Base-by-base conservation (phyloP, 805 yeast genomes). In the Nakazawaea laoshanensis region DNA sequence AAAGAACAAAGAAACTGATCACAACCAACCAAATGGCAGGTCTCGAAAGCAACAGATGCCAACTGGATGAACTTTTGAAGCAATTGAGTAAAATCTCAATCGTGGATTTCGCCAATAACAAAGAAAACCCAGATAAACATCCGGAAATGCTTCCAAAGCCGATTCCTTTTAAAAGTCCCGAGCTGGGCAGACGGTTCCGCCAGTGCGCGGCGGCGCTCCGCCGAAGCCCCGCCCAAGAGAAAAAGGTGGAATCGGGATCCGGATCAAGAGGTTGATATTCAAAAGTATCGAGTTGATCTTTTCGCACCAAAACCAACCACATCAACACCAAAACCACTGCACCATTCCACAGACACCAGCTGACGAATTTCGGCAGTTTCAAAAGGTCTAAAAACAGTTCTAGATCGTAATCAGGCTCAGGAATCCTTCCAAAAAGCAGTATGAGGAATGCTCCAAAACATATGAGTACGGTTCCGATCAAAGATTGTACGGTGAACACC, bases 81-180 rank as follows among this genome's bases (percentile, higher is more conserved):
- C 64, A 69, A 38, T 57, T 63, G 2, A 80, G 52, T 2, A 80
- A 46, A 9, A 83, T 70, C 45, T 83, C 94, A 14, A 86, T 81
- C 0, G 83, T 70, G 1, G 87, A 74, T 53, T 86, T 86, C n/a
- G 95, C 95, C 55, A 85, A 66, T 37, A 87, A 63, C 31, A 87
- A 65, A 2, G 95, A 82, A 49, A 84, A 94, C 0, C 95, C 95
- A 1, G 94, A 81, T 29, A 86, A 59, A 0, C 77, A 71, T 2
- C 95, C 95, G 29, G 86, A 73, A 4, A 75, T 59, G 13, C 74
- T 47, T 2, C 95, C 95, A 50, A 65, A 80, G 9, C 70, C 50
- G 4, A 74, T 49, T 1, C 95, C 95, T 42, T 67, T 70, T 8
- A 61, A 38, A 33, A 64, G 57, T 19, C 45, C 36, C n/a, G n/a